Evolutionary conservation across 2,329 filamentous ascomycete genomes (phyloP).

Genomic region (Colletotrichum camelliae): DNA sequence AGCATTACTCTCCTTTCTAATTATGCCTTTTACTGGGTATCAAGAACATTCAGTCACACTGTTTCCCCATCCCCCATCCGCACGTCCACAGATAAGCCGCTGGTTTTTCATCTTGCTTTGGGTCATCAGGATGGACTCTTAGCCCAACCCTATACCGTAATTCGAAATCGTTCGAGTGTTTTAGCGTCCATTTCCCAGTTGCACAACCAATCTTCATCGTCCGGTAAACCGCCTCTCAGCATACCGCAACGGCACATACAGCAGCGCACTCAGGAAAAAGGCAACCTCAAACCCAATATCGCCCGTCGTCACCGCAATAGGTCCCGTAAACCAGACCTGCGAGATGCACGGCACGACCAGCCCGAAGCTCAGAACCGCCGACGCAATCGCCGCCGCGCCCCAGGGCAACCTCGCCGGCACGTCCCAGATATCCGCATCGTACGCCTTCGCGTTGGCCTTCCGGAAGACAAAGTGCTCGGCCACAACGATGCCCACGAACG

Average conservation of each 20-base stretch:
- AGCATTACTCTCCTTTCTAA: not conserved
- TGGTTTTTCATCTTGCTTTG: not conserved
- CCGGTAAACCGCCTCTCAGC: slow-evolving; percentile 42
- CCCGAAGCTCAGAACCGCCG: slow-evolving; percentile 46
- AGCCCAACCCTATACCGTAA: not conserved
- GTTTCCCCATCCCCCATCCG: not conserved
- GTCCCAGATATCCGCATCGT: slow-evolving; percentile 51
- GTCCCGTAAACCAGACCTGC: slow-evolving; percentile 66
- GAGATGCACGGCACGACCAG: slow-evolving; percentile 64
- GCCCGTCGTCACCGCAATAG: slow-evolving; percentile 63
- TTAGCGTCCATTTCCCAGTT: not conserved
- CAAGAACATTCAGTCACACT: not conserved
- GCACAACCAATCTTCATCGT: not conserved
- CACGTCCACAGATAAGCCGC: not conserved
- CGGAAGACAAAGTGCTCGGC: slow-evolving; percentile 49
- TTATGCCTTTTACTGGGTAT: not conserved
- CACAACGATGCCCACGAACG: slow-evolving; percentile 45
- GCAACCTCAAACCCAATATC: slow-evolving; percentile 72
- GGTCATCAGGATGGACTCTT: not conserved
- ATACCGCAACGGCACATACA: slow-evolving; percentile 53
- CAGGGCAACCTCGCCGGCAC: slow-evolving; percentile 43
- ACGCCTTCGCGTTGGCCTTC: slow-evolving; percentile 41
- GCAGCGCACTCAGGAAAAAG: slow-evolving; percentile 53
- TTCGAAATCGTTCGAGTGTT: not conserved
- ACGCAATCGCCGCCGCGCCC: slow-evolving; percentile 46